Evolutionary conservation across 2,329 filamentous ascomycete genomes (phyloP).

Genomic region (Ophiocordyceps camponoti-saundersi): DNA sequence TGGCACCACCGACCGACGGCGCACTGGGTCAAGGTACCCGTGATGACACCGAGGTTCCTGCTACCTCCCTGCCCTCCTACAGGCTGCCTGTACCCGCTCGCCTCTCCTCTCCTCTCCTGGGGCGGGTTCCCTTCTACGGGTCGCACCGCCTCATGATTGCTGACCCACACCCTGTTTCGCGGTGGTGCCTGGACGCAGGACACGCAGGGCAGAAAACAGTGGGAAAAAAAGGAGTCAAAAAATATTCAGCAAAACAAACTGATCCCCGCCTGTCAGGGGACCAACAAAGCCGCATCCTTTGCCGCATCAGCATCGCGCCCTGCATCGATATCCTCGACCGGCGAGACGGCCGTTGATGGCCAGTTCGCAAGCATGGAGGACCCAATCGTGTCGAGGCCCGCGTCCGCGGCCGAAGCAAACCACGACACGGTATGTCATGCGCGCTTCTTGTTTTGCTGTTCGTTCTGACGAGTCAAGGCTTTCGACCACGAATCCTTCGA

Average conservation of each 20-base stretch:
- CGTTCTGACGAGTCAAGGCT: slow-evolving; percentile 8
- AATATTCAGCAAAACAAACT: not conserved
- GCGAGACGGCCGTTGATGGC: slow-evolving; percentile 2
- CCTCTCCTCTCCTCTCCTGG: too few species aligned
- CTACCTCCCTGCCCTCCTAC: too few species aligned
- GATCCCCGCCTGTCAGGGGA: not conserved
- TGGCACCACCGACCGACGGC: too few species aligned
- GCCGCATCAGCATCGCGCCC: not conserved
- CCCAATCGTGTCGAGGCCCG: slow-evolving; percentile 14
- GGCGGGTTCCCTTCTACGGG: not conserved
- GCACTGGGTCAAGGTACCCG: too few species aligned
- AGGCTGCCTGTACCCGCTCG: too few species aligned
- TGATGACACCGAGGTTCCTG: too few species aligned
- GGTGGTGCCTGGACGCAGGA: slow-evolving; percentile 1
- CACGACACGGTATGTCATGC: slow-evolving; percentile 10
- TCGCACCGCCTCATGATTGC: not conserved
- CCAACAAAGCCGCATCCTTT: not conserved
- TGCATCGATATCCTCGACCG: not conserved
- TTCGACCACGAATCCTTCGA: slow-evolving; percentile 43
- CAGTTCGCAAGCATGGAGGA: slow-evolving; percentile 1
- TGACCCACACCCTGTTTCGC: slow-evolving; percentile 1
- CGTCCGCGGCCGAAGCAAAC: slow-evolving; percentile 14
- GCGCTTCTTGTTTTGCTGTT: slow-evolving; percentile 1
- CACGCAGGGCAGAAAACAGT: not conserved
- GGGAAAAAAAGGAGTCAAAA: not conserved